phyloP scores from a whole-genome alignment of 176 grass and related monocot species.

The Cenchrus purpureus region DNA sequence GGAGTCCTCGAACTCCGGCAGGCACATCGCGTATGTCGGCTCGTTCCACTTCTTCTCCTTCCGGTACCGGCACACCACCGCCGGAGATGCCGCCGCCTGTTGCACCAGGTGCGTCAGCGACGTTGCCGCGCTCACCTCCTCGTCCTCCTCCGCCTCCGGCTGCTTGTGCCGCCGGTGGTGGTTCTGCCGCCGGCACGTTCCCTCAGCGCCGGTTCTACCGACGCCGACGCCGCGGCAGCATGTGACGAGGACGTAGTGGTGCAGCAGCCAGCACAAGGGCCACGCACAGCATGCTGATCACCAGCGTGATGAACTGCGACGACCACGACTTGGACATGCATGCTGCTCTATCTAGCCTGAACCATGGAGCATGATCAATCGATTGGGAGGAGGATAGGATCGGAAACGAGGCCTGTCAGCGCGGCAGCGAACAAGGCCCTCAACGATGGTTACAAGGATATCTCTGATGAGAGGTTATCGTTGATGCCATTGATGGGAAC shows the following conservation, averaged over 20 bases:
- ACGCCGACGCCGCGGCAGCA: conserved; percentile 26
- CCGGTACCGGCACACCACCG: conserved; percentile 34
- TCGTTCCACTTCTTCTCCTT: conserved; percentile 39
- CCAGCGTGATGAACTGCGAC: not conserved
- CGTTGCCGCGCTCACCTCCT: conserved; percentile 34
- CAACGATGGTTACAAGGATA: not conserved
- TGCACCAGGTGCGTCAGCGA: conserved; percentile 39
- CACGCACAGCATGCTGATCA: conserved; percentile 12
- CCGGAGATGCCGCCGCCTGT: not conserved
- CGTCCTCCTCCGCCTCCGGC: not conserved
- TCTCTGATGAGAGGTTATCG: not conserved
- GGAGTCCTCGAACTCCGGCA: conserved; percentile 35
- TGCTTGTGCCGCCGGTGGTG: not conserved
- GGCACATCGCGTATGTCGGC: conserved; percentile 50
- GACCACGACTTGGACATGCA: not conserved
- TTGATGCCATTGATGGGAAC: conserved; percentile 18
- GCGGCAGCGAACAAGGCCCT: too few species aligned
- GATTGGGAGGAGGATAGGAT: not conserved
- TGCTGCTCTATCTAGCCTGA: too few species aligned
- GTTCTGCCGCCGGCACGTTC: not conserved
- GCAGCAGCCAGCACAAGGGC: conserved; percentile 34
- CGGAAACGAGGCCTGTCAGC: too few species aligned
- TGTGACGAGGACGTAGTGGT: conserved; percentile 41
- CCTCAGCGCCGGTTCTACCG: not conserved
- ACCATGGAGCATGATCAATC: too few species aligned